Evolutionary conservation across 2,329 filamentous ascomycete genomes (phyloP).

Genomic region (Aspergillus ibericus): DNA sequence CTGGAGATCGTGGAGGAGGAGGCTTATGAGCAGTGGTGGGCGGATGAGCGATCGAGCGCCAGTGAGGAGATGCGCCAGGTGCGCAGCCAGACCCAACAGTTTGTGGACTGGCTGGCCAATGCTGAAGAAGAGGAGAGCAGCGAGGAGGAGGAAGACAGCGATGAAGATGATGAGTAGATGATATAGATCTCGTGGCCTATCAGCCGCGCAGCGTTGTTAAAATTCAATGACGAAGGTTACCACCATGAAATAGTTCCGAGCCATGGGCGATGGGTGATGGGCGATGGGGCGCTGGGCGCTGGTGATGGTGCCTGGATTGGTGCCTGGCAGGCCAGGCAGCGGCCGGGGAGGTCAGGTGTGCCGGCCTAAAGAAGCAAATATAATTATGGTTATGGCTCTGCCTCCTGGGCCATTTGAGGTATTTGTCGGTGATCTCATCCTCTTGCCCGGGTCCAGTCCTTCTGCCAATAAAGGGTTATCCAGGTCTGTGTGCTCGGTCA

Average conservation of each 20-base stretch:
- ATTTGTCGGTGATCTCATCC: background rate
- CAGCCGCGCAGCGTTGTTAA: background rate
- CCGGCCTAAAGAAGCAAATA: background rate
- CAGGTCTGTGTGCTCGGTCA: too few relatives aligned
- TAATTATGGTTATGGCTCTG: too few relatives aligned
- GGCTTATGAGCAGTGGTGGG: slow-evolving; percentile 86
- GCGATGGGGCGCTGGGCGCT: too few relatives aligned
- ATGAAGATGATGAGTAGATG: slow-evolving; percentile 11
- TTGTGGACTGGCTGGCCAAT: slow-evolving; percentile 83
- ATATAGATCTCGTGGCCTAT: background rate
- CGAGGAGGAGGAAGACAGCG: slow-evolving; percentile 51
- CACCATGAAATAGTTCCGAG: too few relatives aligned
- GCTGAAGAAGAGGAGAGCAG: slow-evolving; percentile 69
- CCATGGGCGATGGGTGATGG: too few relatives aligned
- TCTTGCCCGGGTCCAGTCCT: background rate
- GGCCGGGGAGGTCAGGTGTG: background rate
- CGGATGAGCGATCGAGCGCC: slow-evolving; percentile 66
- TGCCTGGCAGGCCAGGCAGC: background rate
- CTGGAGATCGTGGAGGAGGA: slow-evolving; percentile 86
- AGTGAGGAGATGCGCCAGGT: slow-evolving; percentile 69
- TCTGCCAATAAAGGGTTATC: too few relatives aligned
- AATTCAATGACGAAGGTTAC: background rate
- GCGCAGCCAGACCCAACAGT: slow-evolving; percentile 69
- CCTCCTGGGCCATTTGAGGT: too few relatives aligned
- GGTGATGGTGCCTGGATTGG: background rate